These are phyloP conservation scores for Stramenopiles sp. DNA, from an alignment of 352 stramenopile genomes.

Conservation along the genomic window DNA sequence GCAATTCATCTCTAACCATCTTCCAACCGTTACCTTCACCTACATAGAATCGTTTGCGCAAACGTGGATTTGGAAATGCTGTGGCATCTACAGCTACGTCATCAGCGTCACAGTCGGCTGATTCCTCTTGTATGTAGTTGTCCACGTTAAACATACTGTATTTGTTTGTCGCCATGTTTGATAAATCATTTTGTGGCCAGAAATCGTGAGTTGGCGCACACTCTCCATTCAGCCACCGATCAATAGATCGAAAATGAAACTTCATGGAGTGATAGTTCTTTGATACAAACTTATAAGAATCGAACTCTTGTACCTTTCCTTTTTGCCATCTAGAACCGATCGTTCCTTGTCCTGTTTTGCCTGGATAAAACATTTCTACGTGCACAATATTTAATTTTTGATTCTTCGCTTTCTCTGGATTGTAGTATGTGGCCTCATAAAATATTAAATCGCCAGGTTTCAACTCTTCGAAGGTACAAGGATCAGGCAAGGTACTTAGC, in stretches of 20 bases:
- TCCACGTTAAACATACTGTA: conserved; percentile 19
- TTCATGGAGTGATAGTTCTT: conserved; percentile 12
- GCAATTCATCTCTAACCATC: conserved; percentile 16
- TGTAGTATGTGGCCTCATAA: conserved; percentile 18
- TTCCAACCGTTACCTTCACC: conserved; percentile 24
- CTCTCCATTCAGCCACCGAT: background rate
- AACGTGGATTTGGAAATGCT: too few species aligned
- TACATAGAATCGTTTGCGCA: conserved; percentile 21
- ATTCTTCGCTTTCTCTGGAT: conserved; percentile 13
- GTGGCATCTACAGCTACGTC: conserved; percentile 15
- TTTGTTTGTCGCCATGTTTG: conserved; percentile 20
- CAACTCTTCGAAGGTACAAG: background rate
- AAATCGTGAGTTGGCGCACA: background rate
- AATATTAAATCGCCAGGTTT: conserved; percentile 22
- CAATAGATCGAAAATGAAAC: background rate
- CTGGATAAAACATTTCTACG: conserved; percentile 20
- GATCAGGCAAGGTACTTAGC: conserved; percentile 17
- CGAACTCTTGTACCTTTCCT: conserved; percentile 22
- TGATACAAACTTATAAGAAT: conserved; percentile 17
- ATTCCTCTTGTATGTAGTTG: conserved; percentile 18
- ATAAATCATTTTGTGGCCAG: background rate
- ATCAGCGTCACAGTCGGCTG: conserved; percentile 17
- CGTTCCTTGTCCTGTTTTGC: conserved; percentile 18
- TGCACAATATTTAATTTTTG: conserved; percentile 22
- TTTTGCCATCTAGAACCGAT: conserved; percentile 16